A percentile compares a stretch with the other conserved stretches of the same genome.
Conservation (phyloP, 495 filamentous ascomycete species). For the Neurospora tetraspora region DNA sequence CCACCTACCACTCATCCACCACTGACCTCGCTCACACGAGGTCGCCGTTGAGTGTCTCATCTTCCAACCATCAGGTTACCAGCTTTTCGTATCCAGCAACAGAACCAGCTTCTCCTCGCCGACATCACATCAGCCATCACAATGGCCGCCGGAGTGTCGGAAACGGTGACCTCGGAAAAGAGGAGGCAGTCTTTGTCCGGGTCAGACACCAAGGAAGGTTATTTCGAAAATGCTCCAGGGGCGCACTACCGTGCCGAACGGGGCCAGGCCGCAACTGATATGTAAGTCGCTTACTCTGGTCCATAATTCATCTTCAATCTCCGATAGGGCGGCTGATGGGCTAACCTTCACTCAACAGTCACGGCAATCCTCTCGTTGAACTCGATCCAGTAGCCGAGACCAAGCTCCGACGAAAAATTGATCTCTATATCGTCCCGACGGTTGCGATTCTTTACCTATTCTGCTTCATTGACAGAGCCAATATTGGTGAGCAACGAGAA, state of each 20-base stretch:
- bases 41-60: background rate
- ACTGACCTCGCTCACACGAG: background rate
- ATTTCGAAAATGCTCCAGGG: background rate
- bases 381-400: conserved; percentile 51
- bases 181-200: background rate
- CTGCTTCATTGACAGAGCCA: conserved; percentile 55
- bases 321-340: background rate
- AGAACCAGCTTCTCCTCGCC: background rate
- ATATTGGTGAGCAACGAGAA: conserved; percentile 40
- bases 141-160: background rate
- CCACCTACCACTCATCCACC: background rate
- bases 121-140: background rate
- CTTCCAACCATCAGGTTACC: background rate
- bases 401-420: conserved; percentile 44
- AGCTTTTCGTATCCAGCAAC: background rate
- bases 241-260: conserved; percentile 42
- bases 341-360: conserved; percentile 22
- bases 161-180: background rate
- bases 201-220: background rate
- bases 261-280: conserved; percentile 51
- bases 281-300: conserved; percentile 24
- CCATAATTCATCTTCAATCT: background rate
- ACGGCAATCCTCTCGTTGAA: conserved; percentile 44
- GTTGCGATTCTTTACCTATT: conserved; percentile 49
- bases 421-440: conserved; percentile 42